phyloP scores from a whole-genome alignment of 495 filamentous ascomycete genomes.

The Aeminium ludgeri region DNA sequence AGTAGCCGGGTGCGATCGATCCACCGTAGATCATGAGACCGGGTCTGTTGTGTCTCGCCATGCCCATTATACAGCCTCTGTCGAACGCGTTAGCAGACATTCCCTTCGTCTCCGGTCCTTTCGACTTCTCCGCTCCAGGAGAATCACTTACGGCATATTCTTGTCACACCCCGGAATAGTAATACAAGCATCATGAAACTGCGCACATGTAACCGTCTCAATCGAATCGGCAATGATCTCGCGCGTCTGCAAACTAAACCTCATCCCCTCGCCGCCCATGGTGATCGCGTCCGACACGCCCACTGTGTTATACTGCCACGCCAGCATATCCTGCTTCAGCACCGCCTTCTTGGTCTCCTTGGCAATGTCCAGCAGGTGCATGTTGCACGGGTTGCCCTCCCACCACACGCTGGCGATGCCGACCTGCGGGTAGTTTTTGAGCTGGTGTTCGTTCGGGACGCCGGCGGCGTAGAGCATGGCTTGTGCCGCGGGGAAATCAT shows the following conservation, averaged over 20 bases:
- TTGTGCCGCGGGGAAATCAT: conserved; percentile 92
- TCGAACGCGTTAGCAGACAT: too few relatives aligned
- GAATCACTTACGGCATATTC: conserved; percentile 89
- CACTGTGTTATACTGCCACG: conserved; percentile 87
- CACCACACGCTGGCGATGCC: conserved; percentile 88
- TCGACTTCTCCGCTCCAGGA: conserved; percentile 11
- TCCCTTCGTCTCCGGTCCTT: too few relatives aligned
- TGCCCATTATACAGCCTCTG: conserved; percentile 40
- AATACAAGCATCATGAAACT: conserved; percentile 78
- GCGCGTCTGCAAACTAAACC: conserved; percentile 86
- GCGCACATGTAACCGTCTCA: conserved; percentile 70
- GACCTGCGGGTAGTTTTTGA: conserved; percentile 84
- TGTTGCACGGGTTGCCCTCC: conserved; percentile 88
- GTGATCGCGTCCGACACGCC: conserved; percentile 91
- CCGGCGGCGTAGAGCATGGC: conserved; percentile 95
- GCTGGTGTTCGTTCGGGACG: conserved; percentile 63
- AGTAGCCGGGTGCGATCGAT: conserved; percentile 74
- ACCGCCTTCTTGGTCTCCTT: conserved; percentile 79
- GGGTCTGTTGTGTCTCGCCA: conserved; percentile 82
- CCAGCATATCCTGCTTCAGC: conserved; percentile 69
- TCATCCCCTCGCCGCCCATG: conserved; percentile 94
- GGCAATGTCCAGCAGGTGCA: conserved; percentile 63
- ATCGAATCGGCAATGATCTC: conserved; percentile 94
- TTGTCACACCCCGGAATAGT: conserved; percentile 94
- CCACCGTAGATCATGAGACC: conserved; percentile 79